These are phyloP conservation scores for Hypoxylon trugodes DNA, from an alignment of 495 filamentous ascomycete species.

Conservation along the genomic window DNA sequence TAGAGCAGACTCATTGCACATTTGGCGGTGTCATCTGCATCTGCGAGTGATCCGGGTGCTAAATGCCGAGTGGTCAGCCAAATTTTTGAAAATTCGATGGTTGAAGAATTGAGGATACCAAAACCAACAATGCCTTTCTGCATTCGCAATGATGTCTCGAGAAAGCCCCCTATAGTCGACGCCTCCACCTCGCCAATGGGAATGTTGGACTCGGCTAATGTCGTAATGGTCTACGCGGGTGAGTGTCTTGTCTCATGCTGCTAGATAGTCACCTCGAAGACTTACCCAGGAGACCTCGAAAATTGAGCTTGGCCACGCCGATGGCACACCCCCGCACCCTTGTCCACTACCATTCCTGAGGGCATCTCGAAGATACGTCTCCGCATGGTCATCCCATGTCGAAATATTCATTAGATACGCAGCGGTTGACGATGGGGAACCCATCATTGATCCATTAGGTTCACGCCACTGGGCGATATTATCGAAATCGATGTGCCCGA, in stretches of 20 bases:
- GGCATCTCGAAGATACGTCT: constrained; percentile 43
- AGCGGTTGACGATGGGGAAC: constrained; percentile 58
- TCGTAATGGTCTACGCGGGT: not conserved
- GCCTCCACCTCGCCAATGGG: not conserved
- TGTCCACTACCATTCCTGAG: constrained; percentile 15
- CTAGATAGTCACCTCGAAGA: too few relatives aligned
- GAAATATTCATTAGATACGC: constrained; percentile 47
- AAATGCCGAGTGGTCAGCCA: not conserved
- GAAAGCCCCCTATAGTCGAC: not conserved
- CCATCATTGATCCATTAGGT: constrained; percentile 55
- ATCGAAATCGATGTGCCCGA: constrained; percentile 52
- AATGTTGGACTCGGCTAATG: not conserved
- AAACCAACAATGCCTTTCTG: constrained; percentile 19
- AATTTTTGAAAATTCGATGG: not conserved
- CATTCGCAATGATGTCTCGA: not conserved
- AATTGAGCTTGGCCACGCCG: constrained; percentile 44
- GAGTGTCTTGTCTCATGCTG: too few relatives aligned
- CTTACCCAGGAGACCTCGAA: constrained; percentile 52
- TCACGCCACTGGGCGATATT: constrained; percentile 49
- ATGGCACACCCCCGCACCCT: constrained; percentile 39
- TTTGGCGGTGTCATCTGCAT: constrained; percentile 60
- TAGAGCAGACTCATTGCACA: constrained; percentile 41
- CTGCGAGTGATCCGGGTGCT: constrained; percentile 27
- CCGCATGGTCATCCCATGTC: constrained; percentile 42
- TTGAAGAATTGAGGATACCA: constrained; percentile 34